These are phyloP conservation scores for Kwoniella europaea DNA, from an alignment of 768 basidiomycete genomes.

Conservation along the genomic window DNA sequence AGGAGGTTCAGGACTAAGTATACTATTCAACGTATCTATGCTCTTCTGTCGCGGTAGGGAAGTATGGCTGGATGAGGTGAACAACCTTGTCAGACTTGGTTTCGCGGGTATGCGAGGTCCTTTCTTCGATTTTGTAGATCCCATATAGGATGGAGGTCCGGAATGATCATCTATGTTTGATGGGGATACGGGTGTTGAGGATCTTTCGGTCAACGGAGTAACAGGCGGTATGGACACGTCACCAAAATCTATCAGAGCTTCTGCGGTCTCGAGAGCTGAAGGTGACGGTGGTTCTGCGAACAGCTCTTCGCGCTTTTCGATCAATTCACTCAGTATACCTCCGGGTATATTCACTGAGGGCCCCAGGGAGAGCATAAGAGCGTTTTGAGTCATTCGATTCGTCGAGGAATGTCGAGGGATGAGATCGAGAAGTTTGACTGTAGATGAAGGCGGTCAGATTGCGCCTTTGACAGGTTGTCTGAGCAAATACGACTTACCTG, in stretches of 20 bases:
- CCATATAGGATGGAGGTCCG: not conserved
- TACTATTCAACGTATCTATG: conserved; percentile 19
- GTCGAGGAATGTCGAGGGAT: conserved; percentile 71
- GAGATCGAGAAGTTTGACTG: conserved; percentile 67
- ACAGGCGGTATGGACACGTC: conserved; percentile 28
- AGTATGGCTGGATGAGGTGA: conserved; percentile 20
- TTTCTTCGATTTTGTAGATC: conserved; percentile 25
- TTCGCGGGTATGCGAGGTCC: conserved; percentile 32
- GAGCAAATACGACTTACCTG: conserved; percentile 63
- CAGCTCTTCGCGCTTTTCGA: conserved; percentile 38
- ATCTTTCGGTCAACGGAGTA: conserved; percentile 14
- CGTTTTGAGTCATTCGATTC: conserved; percentile 92
- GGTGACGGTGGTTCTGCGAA: conserved; percentile 42
- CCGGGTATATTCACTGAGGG: conserved; percentile 62
- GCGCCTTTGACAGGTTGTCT: not conserved
- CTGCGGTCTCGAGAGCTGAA: conserved; percentile 23
- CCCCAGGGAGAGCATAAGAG: conserved; percentile 83
- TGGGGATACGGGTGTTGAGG: conserved; percentile 1
- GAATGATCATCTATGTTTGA: not conserved
- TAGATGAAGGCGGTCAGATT: not conserved
- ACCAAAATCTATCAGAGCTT: conserved; percentile 46
- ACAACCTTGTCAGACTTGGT: conserved; percentile 40
- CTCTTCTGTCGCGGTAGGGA: conserved; percentile 11
- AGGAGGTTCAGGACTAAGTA: conserved; percentile 40
- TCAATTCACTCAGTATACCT: conserved; percentile 46